These are phyloP conservation scores for Davidsoniella australis DNA, from an alignment of 2,329 filamentous ascomycete genomes.

Conservation along the genomic window DNA sequence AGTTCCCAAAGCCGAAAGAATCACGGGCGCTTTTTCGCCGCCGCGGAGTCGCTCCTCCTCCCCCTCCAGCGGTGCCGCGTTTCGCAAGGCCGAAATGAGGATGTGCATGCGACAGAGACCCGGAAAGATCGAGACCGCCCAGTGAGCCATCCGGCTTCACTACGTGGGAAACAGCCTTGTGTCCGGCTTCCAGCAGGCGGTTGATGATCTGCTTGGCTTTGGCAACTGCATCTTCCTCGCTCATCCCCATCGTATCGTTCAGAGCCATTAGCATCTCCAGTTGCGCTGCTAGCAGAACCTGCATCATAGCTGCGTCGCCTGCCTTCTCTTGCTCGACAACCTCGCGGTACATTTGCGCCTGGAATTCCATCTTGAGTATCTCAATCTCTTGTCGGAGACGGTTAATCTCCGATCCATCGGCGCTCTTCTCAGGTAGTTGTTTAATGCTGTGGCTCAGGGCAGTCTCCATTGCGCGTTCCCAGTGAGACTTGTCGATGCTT, in stretches of 20 bases:
- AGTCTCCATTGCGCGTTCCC: conserved; percentile 76
- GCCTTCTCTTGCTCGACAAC: conserved; percentile 72
- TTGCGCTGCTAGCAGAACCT: conserved; percentile 72
- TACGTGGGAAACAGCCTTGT: conserved; percentile 58
- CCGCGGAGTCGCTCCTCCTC: conserved; percentile 9
- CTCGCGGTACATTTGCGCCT: conserved; percentile 59
- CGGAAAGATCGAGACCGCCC: conserved; percentile 11
- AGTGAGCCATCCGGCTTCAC: conserved; percentile 57
- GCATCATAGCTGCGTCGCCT: conserved; percentile 60
- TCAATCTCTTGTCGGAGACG: conserved; percentile 71
- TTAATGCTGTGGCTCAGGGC: conserved; percentile 72
- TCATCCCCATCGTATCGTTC: conserved; percentile 65
- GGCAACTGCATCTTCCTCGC: conserved; percentile 63
- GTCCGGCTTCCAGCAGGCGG: conserved; percentile 61
- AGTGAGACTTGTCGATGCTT: conserved; percentile 59
- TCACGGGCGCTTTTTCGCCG: conserved; percentile 11
- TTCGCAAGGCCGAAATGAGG: conserved; percentile 12
- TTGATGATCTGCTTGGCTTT: conserved; percentile 63
- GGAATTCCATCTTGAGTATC: conserved; percentile 65
- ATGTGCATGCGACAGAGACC: conserved; percentile 12
- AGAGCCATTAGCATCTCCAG: conserved; percentile 82
- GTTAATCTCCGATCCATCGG: conserved; percentile 24
- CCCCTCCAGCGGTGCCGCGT: conserved; percentile 9
- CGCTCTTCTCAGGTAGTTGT: conserved; percentile 58
- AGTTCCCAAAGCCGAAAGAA: conserved; percentile 9